Conservation (phyloP, 371 early-diverging fungal species). For the Mucor saturninus region DNA sequence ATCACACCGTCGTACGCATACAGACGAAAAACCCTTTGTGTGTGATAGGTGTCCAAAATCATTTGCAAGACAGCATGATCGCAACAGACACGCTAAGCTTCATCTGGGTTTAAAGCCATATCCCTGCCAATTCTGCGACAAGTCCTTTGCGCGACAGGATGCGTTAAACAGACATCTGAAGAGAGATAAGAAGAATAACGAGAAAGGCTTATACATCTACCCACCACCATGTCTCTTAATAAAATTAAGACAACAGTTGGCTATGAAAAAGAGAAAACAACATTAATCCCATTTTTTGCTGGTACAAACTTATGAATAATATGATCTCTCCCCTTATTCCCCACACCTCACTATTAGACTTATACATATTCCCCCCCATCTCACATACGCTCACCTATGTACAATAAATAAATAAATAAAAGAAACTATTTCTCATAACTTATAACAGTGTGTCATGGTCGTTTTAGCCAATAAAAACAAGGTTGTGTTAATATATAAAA, state of each 20-base stretch:
- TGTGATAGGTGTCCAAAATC: constrained; percentile 62
- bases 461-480: not conserved
- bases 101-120: constrained; percentile 68
- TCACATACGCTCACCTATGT: not conserved
- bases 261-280: constrained; percentile 14
- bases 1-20: constrained; percentile 79
- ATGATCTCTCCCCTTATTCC: not conserved
- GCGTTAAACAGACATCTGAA: constrained; percentile 69
- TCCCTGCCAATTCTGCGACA: constrained; percentile 65
- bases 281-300: not conserved
- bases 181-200: constrained; percentile 22
- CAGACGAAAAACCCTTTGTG: constrained; percentile 73
- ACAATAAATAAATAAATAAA: not conserved
- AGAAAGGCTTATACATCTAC: not conserved
- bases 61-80: constrained; percentile 76
- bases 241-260: constrained; percentile 18
- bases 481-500: not conserved
- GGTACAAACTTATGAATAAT: constrained; percentile 7
- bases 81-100: constrained; percentile 78
- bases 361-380: not conserved
- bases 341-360: not conserved
- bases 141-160: constrained; percentile 77
- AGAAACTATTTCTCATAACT: not conserved
- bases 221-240: constrained; percentile 18
- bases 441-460: not conserved